A percentile compares a stretch with the other conserved stretches of the same genome.
Evolutionary conservation across 495 filamentous ascomycete species (phyloP).

Genomic region (Jackrogersella multiformis): DNA sequence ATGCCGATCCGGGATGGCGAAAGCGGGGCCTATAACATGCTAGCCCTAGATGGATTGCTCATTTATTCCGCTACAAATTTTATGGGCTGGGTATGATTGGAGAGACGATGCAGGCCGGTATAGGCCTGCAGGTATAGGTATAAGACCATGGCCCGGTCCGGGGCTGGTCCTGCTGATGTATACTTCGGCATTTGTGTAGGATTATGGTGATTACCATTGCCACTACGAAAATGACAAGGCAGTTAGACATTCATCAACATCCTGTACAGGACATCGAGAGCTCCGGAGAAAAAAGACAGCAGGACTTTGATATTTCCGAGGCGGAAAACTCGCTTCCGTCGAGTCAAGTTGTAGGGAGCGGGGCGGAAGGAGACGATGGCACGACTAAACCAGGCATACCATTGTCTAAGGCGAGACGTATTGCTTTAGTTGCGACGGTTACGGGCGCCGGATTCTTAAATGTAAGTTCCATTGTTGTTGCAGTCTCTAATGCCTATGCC

Average conservation of each 20-base stretch:
- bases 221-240: constrained; percentile 24
- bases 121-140: constrained; percentile 10
- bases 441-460: constrained; percentile 66
- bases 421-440: constrained; percentile 58
- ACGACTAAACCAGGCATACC: constrained; percentile 41
- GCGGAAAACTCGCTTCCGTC: constrained; percentile 4
- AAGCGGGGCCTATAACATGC: no score
- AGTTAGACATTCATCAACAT: constrained; percentile 16
- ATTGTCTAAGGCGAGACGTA: constrained; percentile 57
- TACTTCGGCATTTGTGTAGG: not conserved
- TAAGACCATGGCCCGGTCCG: constrained; percentile 17
- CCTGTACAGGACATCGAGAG: constrained; percentile 6
- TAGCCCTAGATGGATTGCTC: no score
- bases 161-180: not conserved
- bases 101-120: no score
- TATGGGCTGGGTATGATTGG: no score
- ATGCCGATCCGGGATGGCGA: no score
- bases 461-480: constrained; percentile 43
- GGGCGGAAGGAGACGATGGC: constrained; percentile 27
- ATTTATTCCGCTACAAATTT: no score
- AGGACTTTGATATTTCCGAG: constrained; percentile 24
- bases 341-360: constrained; percentile 14
- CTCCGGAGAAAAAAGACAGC: constrained; percentile 14
- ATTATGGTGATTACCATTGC: constrained; percentile 4
- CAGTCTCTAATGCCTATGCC: constrained; percentile 3